Conservation (phyloP, 2,329 filamentous ascomycete species). For the Claviceps quebecensis region DNA sequence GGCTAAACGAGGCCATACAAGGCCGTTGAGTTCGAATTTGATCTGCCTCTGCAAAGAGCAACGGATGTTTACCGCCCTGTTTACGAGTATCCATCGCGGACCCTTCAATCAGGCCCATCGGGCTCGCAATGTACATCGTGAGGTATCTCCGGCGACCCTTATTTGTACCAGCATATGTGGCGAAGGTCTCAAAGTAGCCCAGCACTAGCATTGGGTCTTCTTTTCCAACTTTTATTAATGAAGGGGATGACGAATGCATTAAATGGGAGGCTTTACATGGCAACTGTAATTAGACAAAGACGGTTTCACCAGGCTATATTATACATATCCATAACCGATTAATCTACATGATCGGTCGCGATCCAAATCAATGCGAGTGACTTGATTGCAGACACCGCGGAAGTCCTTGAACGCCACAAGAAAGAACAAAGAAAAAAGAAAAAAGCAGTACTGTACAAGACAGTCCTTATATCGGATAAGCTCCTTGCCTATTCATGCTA, state of each 20-base stretch:
- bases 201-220: conserved; percentile 14
- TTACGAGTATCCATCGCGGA: not conserved
- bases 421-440: not conserved
- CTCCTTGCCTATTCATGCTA: not conserved
- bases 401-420: not conserved
- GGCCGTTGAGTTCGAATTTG: not conserved
- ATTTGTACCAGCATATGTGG: conserved; percentile 22
- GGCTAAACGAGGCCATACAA: not conserved
- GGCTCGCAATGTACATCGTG: not conserved
- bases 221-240: conserved; percentile 6
- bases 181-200: conserved; percentile 10
- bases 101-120: not conserved
- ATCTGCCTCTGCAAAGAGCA: too few species aligned
- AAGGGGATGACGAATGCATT: conserved; percentile 6
- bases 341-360: conserved; percentile 2
- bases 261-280: conserved; percentile 6
- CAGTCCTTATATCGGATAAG: not conserved
- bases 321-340: conserved; percentile 5
- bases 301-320: conserved; percentile 12
- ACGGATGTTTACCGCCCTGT: not conserved
- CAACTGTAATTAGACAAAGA: conserved; percentile 22
- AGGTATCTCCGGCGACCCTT: conserved; percentile 7
- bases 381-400: not conserved
- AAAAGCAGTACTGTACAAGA: not conserved
- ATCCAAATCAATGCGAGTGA: not conserved